These are phyloP conservation scores for Pulicaria dysenterica DNA, from an alignment of 129 eudicot genomes.

Conservation along the genomic window DNA sequence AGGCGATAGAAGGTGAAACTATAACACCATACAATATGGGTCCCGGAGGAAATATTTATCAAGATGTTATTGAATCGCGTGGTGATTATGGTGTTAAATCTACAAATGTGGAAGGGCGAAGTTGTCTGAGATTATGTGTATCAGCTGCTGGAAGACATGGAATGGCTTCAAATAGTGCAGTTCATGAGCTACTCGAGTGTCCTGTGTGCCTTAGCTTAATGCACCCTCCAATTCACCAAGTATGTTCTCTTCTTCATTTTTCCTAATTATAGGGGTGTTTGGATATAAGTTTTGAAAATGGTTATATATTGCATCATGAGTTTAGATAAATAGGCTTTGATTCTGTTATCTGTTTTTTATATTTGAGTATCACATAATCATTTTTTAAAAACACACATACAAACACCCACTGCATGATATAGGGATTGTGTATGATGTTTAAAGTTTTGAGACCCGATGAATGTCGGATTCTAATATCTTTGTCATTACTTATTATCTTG, in stretches of 20 bases:
- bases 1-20: constrained; percentile 8
- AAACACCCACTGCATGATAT: background rate
- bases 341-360: background rate
- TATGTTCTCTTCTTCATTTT: constrained; percentile 17
- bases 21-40: constrained; percentile 40
- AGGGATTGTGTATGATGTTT: background rate
- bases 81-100: constrained; percentile 50
- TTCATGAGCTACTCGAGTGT: constrained; percentile 74
- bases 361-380: background rate
- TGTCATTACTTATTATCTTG: constrained; percentile 21
- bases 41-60: constrained; percentile 49
- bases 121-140: constrained; percentile 43
- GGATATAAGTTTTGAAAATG: background rate
- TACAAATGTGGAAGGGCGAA: constrained; percentile 43
- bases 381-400: constrained; percentile 4
- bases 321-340: background rate
- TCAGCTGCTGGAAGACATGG: constrained; percentile 46
- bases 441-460: background rate
- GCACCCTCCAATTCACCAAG: constrained; percentile 87
- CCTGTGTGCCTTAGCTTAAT: constrained; percentile 61
- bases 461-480: constrained; percentile 3
- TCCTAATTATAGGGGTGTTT: background rate
- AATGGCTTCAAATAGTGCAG: constrained; percentile 53
- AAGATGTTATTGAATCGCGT: constrained; percentile 44
- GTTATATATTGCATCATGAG: background rate